Evolutionary conservation across 352 stramenopile genomes (phyloP), one percentile per base, ranked within the genome.

Genomic region (Blastocystis sp.): DNA sequence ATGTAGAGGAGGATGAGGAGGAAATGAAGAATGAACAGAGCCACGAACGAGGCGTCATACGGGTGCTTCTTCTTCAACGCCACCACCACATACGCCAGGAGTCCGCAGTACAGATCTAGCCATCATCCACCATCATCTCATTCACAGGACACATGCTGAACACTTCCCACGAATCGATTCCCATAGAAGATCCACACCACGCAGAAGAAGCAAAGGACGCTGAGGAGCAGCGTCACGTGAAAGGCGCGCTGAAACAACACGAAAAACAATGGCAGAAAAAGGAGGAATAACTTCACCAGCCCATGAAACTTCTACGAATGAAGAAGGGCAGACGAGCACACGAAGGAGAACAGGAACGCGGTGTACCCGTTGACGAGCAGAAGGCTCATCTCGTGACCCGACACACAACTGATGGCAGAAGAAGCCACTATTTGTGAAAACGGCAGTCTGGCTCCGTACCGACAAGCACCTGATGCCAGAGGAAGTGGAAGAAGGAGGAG

Each of bases 131-230:
- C 3, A 76, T 38, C 41, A 9, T 28, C 11, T 21, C 14, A 52
- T 14, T 14, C 52, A 76, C 66, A 76, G 21, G 66, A 76, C 21
- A 76, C 10, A 5, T 48, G 66, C 38, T 76, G 66, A 34, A 28
- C 38, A 41, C 41, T 60, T 59, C 66, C 66, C 41, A 76, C 52
- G 38, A 76, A 76, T 21, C 40, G 66, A 34, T 76, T 76, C n/a
- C 28, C 40, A 17, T 59, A 41, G 10, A 48, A 17, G 52, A 56
- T 52, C 4, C 34, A 76, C 40, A 11, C 66, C 2, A 76, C 48
- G 14, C 28, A 45, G 14, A 56, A 76, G 11, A 76, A 48, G 48
- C 28, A 76, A 23, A 40, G 48, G 7, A 76, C 28, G n/a, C n/a
- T n/a, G 7, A 34, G 66, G 11, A 76, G 66, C 17, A 76, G 10